Evolutionary conservation across 1,139 yeast genomes (phyloP).

Genomic region (Lodderomyces orthopsilosis): DNA sequence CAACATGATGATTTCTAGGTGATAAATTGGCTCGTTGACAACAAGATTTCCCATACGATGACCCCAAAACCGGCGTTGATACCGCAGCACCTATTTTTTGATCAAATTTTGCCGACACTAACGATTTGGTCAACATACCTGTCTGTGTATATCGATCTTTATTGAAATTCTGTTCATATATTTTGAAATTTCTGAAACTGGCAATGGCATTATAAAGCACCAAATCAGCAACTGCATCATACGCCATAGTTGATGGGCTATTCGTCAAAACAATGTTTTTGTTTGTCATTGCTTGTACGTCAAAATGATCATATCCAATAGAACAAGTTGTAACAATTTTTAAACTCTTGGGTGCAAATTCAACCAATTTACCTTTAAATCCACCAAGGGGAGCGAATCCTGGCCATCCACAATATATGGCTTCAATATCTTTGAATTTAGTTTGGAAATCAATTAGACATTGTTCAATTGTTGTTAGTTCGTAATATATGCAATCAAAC

Average conservation of each 20-base stretch:
- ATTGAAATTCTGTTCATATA: constrained; percentile 43
- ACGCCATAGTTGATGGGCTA: constrained; percentile 59
- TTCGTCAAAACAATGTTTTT: constrained; percentile 59
- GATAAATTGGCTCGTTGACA: constrained; percentile 36
- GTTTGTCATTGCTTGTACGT: constrained; percentile 36
- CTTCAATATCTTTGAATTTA: constrained; percentile 43
- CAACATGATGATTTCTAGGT: constrained; percentile 60
- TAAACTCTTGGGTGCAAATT: constrained; percentile 48
- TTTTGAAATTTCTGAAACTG: constrained; percentile 59
- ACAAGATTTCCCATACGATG: constrained; percentile 47
- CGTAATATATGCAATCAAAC: constrained; percentile 45
- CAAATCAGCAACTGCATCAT: constrained; percentile 76
- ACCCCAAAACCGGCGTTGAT: constrained; percentile 28
- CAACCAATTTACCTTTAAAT: constrained; percentile 45
- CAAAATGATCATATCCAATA: constrained; percentile 68
- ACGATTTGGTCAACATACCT: constrained; percentile 33
- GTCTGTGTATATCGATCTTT: constrained; percentile 34
- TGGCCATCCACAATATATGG: constrained; percentile 64
- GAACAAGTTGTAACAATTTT: constrained; percentile 63
- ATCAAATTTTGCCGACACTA: constrained; percentile 38
- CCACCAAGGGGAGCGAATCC: constrained; percentile 54
- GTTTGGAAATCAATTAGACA: constrained; percentile 36
- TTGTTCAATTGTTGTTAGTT: constrained; percentile 39
- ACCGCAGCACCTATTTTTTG: constrained; percentile 33
- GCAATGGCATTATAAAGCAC: constrained; percentile 60